Percentiles rank a stretch among this genome's conserved stretches.
Evolutionary conservation across 2,329 filamentous ascomycete genomes (phyloP).

Genomic region (Botryotinia narcissicola): DNA sequence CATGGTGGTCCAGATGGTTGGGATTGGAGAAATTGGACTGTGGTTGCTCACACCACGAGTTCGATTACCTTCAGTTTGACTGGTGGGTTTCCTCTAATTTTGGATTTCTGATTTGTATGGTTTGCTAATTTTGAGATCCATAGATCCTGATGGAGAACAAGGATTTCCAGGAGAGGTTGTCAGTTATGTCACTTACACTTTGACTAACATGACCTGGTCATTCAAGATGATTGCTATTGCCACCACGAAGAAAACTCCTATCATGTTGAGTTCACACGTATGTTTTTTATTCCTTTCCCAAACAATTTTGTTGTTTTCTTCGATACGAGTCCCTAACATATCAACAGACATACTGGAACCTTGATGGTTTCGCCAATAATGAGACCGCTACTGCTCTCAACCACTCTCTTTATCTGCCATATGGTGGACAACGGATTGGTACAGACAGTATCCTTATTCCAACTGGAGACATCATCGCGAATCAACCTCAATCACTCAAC

Average conservation of each 20-base stretch:
- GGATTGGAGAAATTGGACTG: slow-evolving; percentile 68
- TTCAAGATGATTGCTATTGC: slow-evolving; percentile 70
- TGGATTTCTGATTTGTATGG: neutral
- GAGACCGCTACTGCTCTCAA: slow-evolving; percentile 64
- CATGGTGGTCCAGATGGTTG: slow-evolving; percentile 71
- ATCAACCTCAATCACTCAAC: slow-evolving; percentile 65
- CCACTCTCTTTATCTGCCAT: slow-evolving; percentile 71
- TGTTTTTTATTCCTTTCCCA: slow-evolving; percentile 11
- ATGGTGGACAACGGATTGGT: slow-evolving; percentile 65
- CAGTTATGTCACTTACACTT: slow-evolving; percentile 70
- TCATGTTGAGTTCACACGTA: slow-evolving; percentile 70
- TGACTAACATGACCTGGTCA: slow-evolving; percentile 66
- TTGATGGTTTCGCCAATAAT: slow-evolving; percentile 75
- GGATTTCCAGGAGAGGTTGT: slow-evolving; percentile 78
- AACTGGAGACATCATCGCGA: slow-evolving; percentile 71
- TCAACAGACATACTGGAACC: slow-evolving; percentile 74
- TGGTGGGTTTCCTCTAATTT: slow-evolving; percentile 36
- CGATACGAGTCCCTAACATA: neutral
- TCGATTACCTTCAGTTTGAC: slow-evolving; percentile 75
- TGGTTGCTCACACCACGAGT: slow-evolving; percentile 61
- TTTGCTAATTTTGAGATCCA: neutral
- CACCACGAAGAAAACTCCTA: slow-evolving; percentile 73
- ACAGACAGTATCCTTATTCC: slow-evolving; percentile 72
- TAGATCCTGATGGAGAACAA: slow-evolving; percentile 64
- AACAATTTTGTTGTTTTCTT: neutral